Evolutionary conservation across 169 alveolate species (phyloP), one percentile per base, ranked within the genome.

Genomic region (Ichthyophthirius multifiliis): DNA sequence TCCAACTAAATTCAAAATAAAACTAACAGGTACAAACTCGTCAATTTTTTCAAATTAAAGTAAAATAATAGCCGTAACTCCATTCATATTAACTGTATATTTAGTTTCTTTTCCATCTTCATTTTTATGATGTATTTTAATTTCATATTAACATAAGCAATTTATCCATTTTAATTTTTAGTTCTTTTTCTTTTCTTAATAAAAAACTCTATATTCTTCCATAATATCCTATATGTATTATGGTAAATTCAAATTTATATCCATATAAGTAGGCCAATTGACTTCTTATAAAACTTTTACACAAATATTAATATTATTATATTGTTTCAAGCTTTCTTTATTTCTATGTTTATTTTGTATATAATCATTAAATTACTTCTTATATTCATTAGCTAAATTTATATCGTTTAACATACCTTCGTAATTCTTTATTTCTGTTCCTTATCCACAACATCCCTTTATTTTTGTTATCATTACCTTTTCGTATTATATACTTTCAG

Each of bases 321-420:
- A 27, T 5, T 4, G 30, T 16, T 13, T 67, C 77, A 4, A 67
- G 23, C 3, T 31, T 18, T 9, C 12, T 67, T 1, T 18, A 4
- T 39, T 67, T 67, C 7, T 67, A 41, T 9, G 15, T 67, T n/a
- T n/a, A n/a, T n/a, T n/a, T n/a, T n/a, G n/a, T 44, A 20, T 23
- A 16, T 67, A 37, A 4, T 34, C 46, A 34, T 67, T 32, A 67
- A 37, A 67, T 32, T 37, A 37, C 41, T 67, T 67, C 46, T 39
- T 67, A 16, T 37, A 39, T 9, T 67, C 77, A 6, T 35, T 23
- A 0, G 77, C 45, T 2, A 6, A 15, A 7, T 67, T 34, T 9
- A 67, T 67, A 67, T 67, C 77, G 16, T 16, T 34, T 1, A 67
- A 37, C 77, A 67, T 67, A 18, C 77, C 77, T 39, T 67, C 77